A percentile compares a stretch with the other conserved stretches of the same genome.
phyloP scores from a whole-genome alignment of 75 land plant species.

The Larix kaempferi region DNA sequence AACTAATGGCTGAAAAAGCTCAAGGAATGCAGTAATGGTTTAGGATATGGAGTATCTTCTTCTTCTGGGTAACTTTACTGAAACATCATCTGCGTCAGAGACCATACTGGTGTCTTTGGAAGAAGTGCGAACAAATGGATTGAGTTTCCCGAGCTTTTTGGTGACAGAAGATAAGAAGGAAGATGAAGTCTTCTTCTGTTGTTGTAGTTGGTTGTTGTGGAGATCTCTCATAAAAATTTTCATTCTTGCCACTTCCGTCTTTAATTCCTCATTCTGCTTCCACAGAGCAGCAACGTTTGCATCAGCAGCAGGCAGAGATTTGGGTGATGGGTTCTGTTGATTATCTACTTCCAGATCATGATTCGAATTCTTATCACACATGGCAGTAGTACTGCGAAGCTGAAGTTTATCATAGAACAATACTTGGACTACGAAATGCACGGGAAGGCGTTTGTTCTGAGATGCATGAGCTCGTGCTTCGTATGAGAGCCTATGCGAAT shows the following conservation, averaged over 20 bases:
- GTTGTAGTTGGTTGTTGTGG: constrained; percentile 30
- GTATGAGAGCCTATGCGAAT: constrained; percentile 80
- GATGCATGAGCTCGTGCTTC: constrained; percentile 94
- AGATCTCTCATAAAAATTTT: constrained; percentile 61
- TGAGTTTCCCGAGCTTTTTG: constrained; percentile 75
- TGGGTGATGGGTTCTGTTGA: constrained; percentile 1
- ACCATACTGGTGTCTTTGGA: constrained; percentile 61
- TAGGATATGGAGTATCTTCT: constrained; percentile 74
- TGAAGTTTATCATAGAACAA: constrained; percentile 91
- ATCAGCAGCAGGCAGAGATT: constrained; percentile 9
- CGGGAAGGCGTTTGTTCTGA: constrained; percentile 94
- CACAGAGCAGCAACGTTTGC: constrained; percentile 18
- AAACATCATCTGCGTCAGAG: constrained; percentile 14
- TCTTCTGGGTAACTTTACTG: constrained; percentile 29
- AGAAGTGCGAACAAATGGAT: constrained; percentile 57
- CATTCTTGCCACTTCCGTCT: constrained; percentile 82
- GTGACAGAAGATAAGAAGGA: constrained; percentile 73
- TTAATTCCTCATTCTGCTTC: constrained; percentile 74
- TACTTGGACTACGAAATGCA: constrained; percentile 80
- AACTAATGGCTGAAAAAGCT: too few relatives aligned
- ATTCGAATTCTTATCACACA: too few relatives aligned
- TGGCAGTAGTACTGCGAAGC: constrained; percentile 40
- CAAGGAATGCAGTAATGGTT: neutral
- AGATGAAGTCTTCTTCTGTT: constrained; percentile 31
- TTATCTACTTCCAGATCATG: too few relatives aligned